Conservation (phyloP, 371 early-diverging fungal species). For the Blakeslea trispora region DNA sequence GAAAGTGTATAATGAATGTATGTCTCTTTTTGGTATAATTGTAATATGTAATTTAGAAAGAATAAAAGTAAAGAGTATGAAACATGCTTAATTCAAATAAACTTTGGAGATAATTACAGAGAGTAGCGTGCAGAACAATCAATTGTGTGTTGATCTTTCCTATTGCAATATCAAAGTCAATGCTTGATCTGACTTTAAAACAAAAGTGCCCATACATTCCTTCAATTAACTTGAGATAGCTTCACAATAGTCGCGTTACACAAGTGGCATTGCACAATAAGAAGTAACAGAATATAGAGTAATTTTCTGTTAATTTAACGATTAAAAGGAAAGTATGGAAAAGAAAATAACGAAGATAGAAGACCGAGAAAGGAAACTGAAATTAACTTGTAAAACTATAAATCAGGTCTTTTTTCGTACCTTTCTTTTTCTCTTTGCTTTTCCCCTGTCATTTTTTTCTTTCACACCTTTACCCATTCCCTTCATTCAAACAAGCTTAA, state of each 20-base stretch:
- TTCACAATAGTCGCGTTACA: not conserved
- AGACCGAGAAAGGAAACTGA: constrained; percentile 7
- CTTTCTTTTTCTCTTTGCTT: not conserved
- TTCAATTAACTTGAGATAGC: too few species aligned
- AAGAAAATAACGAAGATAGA: constrained; percentile 13
- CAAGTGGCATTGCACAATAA: not conserved
- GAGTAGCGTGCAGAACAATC: too few species aligned
- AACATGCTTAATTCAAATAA: too few species aligned
- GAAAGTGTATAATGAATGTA: too few species aligned
- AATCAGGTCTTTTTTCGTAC: not conserved
- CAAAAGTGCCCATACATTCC: too few species aligned
- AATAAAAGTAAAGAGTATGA: too few species aligned
- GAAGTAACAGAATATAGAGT: not conserved
- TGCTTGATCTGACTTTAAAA: too few species aligned
- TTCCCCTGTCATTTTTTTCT: not conserved
- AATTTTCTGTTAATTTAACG: constrained; percentile 9
- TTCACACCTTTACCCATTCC: not conserved
- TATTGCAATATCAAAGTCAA: too few species aligned
- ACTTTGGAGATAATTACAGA: too few species aligned
- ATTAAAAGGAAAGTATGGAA: constrained; percentile 1
- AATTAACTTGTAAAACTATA: constrained; percentile 4
- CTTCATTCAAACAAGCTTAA: not conserved
- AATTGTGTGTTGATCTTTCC: too few species aligned
- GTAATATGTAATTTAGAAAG: too few species aligned
- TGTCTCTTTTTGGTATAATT: too few species aligned